phyloP scores from a whole-genome alignment of 192 early-diverging fungal species.

The Oehlia diaphana region DNA sequence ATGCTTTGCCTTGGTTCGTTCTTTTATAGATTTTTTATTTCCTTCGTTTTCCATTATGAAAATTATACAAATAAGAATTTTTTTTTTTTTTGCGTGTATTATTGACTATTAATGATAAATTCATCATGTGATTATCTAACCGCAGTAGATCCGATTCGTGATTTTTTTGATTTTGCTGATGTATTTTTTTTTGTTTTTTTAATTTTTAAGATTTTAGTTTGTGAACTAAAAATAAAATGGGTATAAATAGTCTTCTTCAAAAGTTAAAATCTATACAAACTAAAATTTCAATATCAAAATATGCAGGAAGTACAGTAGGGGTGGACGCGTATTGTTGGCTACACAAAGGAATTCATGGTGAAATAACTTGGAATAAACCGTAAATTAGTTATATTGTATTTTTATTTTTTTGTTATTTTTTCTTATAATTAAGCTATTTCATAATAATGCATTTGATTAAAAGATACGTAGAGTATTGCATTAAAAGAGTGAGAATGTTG shows the following conservation, averaged over 20 bases:
- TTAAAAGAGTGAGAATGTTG: constrained; percentile 75
- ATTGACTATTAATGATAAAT: too few species aligned
- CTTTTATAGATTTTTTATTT: too few species aligned
- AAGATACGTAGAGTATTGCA: constrained; percentile 86
- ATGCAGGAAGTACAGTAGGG: constrained; percentile 71
- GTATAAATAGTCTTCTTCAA: constrained; percentile 86
- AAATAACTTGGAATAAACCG: constrained; percentile 65
- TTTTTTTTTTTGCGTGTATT: too few species aligned
- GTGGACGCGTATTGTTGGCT: constrained; percentile 98
- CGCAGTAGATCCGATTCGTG: too few species aligned
- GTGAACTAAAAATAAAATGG: constrained; percentile 59
- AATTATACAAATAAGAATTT: too few species aligned
- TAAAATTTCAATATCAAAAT: constrained; percentile 67
- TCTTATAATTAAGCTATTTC: not conserved
- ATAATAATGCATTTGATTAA: not conserved
- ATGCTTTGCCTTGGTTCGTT: not conserved
- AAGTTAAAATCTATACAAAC: constrained; percentile 73
- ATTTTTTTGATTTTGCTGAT: too few species aligned
- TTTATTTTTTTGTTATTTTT: not conserved
- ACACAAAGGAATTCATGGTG: constrained; percentile 81
- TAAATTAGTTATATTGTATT: constrained; percentile 31
- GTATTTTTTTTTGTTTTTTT: too few species aligned
- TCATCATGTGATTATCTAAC: too few species aligned
- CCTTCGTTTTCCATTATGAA: too few species aligned
- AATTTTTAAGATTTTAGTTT: too few species aligned